Evolutionary conservation across 2,329 filamentous ascomycete genomes (phyloP), one percentile per base, ranked within the genome.

Genomic region (Coniochaeta ligniaria): DNA sequence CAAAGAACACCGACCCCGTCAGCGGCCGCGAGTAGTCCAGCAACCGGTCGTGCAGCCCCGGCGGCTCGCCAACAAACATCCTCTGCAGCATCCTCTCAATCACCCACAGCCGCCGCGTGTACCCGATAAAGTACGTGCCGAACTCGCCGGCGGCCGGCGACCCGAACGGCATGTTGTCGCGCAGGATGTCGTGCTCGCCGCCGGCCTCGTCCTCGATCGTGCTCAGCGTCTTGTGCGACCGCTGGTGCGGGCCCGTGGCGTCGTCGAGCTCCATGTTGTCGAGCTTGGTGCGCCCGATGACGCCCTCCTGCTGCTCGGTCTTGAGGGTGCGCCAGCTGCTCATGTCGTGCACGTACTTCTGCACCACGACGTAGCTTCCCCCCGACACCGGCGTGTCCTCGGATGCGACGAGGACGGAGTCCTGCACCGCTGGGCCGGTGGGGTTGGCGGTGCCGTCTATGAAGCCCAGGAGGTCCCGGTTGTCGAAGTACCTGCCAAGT

Each of bases 121-220:
- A 84, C 0, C 80, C 82, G 58, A 84, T 83, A 59, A 84, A 85
- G 68, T 85, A 85, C 0, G 83, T 85, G 1, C 83, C 83, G 61
- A 80, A 84, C 66, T 84, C 76, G 0, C 74, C 76, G 0, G 73
- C 67, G 0, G 75, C 79, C 0, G 82, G 82, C 0, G 78, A 79
- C 0, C 83, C 83, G 68, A 85, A 85, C 0, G 83, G 83, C 83
- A 85, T 85, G 63, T 85, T 86, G 61, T 85, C 83, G 0, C 83
- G 74, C 2, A 85, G 70, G 45, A 85, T 83, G 38, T 75, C 77
- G 63, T 81, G 71, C 68, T 85, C 83, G 8, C 81, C 82, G 17
- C 43, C 43, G 8, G 75, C 61, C 3, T 79, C 77, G 60, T 82
- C 80, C 52, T 79, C 76, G 41, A 86, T 78, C 0, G 81, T 84